Conservation (phyloP, 805 yeast genomes). For the Yarrowia sp. region DNA sequence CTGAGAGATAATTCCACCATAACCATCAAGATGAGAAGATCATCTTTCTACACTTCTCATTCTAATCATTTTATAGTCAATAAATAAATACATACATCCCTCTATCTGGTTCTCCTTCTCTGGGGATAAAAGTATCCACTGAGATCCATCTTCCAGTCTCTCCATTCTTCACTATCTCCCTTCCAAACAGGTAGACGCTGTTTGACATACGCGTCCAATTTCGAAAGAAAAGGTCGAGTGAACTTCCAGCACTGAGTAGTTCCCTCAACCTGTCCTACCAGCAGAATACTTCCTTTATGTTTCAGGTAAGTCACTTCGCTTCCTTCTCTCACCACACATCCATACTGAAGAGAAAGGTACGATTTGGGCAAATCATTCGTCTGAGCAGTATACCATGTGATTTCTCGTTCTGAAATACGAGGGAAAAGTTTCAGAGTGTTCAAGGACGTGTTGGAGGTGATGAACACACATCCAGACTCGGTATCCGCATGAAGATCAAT, state of each 20-base stretch:
- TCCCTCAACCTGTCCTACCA: constrained; percentile 26
- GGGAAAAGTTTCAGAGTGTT: constrained; percentile 2
- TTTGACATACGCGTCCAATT: constrained; percentile 15
- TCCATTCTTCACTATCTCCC: constrained; percentile 9
- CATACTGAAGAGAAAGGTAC: not conserved
- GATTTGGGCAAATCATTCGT: constrained; percentile 6
- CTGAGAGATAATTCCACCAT: not conserved
- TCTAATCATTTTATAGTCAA: not conserved
- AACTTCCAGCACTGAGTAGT: constrained; percentile 21
- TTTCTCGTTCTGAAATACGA: not conserved
- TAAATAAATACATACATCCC: not conserved
- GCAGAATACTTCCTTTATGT: constrained; percentile 9
- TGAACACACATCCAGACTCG: constrained; percentile 2
- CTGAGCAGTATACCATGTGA: constrained; percentile 16
- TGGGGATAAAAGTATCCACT: constrained; percentile 18
- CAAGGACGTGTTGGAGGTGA: not conserved
- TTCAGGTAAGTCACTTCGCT: constrained; percentile 1
- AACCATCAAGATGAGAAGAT: not conserved
- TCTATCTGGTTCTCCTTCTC: constrained; percentile 12
- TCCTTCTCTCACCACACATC: constrained; percentile 25
- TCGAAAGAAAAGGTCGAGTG: constrained; percentile 17
- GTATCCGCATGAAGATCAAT: constrained; percentile 1
- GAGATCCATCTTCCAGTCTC: constrained; percentile 12
- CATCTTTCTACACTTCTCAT: not conserved
- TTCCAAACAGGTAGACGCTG: constrained; percentile 13